Conservation (phyloP, 1,284 basidiomycete genomes). For the Trametes hirsuta region DNA sequence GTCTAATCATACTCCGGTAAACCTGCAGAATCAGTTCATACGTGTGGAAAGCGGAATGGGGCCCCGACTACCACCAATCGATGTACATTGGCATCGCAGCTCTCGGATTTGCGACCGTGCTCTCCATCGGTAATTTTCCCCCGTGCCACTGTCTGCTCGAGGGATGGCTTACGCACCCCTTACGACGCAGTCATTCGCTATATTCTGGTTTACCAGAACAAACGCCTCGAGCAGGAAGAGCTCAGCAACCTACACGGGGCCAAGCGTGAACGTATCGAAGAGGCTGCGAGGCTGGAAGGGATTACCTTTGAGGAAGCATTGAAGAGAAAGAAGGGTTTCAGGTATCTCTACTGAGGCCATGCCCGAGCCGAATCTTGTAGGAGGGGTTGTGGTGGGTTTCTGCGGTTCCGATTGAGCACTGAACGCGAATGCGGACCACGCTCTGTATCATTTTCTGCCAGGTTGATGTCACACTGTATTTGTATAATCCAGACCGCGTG, state of each 20-base stretch:
- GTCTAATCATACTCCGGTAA: background rate
- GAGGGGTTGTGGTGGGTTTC: background rate
- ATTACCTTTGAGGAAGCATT: slow-evolving; percentile 42
- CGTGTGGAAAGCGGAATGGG: slow-evolving; percentile 43
- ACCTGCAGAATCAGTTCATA: slow-evolving; percentile 40
- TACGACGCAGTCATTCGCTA: slow-evolving; percentile 36
- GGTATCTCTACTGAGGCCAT: slow-evolving; percentile 42
- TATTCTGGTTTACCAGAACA: slow-evolving; percentile 41
- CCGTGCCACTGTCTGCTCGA: background rate
- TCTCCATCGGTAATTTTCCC: slow-evolving; percentile 34
- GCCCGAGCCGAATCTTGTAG: background rate
- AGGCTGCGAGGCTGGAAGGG: slow-evolving; percentile 41
- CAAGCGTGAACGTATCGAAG: slow-evolving; percentile 39
- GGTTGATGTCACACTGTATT: too few relatives aligned
- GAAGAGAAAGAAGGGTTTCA: slow-evolving; percentile 43
- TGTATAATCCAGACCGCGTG: too few relatives aligned
- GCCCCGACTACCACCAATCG: slow-evolving; percentile 42
- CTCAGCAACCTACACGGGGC: slow-evolving; percentile 35
- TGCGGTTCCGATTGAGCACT: background rate
- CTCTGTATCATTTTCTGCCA: too few relatives aligned
- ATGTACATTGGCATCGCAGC: slow-evolving; percentile 42
- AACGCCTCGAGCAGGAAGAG: slow-evolving; percentile 39
- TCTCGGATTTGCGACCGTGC: slow-evolving; percentile 31
- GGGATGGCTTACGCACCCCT: slow-evolving; percentile 13
- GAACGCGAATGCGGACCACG: too few relatives aligned